These are phyloP conservation scores for Boletus rubropictus DNA, from an alignment of 768 basidiomycete species.

Conservation along the genomic window DNA sequence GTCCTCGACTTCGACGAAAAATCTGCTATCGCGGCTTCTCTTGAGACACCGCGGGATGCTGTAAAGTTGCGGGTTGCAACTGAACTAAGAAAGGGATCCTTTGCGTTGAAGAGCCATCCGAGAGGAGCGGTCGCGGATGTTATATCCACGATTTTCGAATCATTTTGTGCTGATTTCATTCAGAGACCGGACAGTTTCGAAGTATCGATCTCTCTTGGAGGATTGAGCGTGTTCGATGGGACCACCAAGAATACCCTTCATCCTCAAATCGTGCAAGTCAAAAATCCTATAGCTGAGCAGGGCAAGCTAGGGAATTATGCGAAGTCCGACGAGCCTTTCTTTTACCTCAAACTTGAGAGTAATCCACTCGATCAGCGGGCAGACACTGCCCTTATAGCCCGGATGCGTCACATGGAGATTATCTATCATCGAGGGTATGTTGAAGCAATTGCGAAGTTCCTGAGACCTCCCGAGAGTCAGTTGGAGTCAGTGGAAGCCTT, in stretches of 20 bases:
- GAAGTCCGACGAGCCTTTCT: slow-evolving; percentile 56
- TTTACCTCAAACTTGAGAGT: slow-evolving; percentile 86
- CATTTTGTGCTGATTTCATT: slow-evolving; percentile 75
- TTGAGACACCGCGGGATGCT: slow-evolving; percentile 73
- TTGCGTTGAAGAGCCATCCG: slow-evolving; percentile 74
- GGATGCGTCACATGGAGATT: slow-evolving; percentile 93
- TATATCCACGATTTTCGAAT: slow-evolving; percentile 81
- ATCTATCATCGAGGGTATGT: slow-evolving; percentile 93
- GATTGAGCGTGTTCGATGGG: slow-evolving; percentile 87
- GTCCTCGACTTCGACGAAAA: slow-evolving; percentile 91
- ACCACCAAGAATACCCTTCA: slow-evolving; percentile 76
- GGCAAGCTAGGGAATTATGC: slow-evolving; percentile 32
- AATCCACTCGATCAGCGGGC: slow-evolving; percentile 89
- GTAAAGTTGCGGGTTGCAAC: slow-evolving; percentile 70
- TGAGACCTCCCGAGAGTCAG: slow-evolving; percentile 91
- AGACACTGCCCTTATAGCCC: slow-evolving; percentile 82
- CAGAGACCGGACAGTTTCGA: slow-evolving; percentile 88
- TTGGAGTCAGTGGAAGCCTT: slow-evolving; percentile 93
- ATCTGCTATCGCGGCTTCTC: slow-evolving; percentile 58
- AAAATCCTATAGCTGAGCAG: slow-evolving; percentile 33
- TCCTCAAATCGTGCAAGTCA: slow-evolving; percentile 86
- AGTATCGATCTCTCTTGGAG: slow-evolving; percentile 76
- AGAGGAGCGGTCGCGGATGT: slow-evolving; percentile 61
- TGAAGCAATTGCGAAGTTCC: slow-evolving; percentile 86
- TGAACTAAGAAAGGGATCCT: slow-evolving; percentile 81